A percentile compares a stretch with the other conserved stretches of the same genome.
These are phyloP conservation scores for Syzygium jambos DNA, from an alignment of 345 rosid genomes.

Conservation along the genomic window DNA sequence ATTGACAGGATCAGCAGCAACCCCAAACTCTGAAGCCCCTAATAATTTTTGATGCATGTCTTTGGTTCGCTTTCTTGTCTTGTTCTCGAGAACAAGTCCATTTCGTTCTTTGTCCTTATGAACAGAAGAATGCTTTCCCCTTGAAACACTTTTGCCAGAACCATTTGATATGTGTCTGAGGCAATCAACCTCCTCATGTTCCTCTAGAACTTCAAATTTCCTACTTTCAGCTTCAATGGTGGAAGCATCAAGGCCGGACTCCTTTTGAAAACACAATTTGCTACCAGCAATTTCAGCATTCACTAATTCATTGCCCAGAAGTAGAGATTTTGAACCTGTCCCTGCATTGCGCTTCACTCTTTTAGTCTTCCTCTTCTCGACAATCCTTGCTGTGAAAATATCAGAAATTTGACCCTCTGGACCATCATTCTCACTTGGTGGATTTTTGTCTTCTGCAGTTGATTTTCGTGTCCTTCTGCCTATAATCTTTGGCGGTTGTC, in stretches of 20 bases:
- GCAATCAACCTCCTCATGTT: background rate
- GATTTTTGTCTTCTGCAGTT: background rate
- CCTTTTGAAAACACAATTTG: background rate
- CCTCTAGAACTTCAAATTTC: background rate
- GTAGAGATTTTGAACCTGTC: background rate
- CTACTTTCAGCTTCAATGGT: background rate
- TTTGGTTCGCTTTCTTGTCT: conserved; percentile 4
- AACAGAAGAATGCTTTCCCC: conserved; percentile 6
- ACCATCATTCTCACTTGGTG: background rate
- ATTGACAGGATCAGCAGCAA: conserved; percentile 6
- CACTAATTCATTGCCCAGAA: background rate
- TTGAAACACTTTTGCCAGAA: background rate
- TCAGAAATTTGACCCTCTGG: background rate
- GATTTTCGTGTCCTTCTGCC: conserved; percentile 1
- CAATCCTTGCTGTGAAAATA: background rate
- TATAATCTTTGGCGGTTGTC: background rate
- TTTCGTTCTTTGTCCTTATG: conserved; percentile 2
- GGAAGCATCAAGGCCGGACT: background rate
- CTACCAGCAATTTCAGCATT: background rate
- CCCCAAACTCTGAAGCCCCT: conserved; percentile 1
- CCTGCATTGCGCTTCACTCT: background rate
- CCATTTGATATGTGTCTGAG: background rate
- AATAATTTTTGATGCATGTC: background rate
- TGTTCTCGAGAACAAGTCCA: background rate
- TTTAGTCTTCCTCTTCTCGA: background rate